Percentiles rank a stretch among this genome's conserved stretches.
Conservation (phyloP, 805 yeast species). For the Starmerella davenportii region DNA sequence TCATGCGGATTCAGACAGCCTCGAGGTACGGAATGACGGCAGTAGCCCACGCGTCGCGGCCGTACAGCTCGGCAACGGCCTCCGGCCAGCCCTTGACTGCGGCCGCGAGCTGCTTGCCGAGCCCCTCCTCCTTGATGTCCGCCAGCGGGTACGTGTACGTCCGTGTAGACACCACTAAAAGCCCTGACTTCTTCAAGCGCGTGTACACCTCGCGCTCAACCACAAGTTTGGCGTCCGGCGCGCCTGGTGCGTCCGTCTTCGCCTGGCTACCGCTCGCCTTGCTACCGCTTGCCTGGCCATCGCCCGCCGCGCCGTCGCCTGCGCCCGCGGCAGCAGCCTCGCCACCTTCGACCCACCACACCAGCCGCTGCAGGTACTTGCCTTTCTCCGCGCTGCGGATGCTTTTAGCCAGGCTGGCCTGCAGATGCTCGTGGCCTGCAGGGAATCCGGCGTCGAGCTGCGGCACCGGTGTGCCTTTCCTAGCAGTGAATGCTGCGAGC, state of each 20-base stretch:
- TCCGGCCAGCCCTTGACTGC: conserved; percentile 37
- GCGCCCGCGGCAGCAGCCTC: no score
- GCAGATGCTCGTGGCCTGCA: background rate
- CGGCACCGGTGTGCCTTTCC: conserved; percentile 27
- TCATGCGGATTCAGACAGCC: no score
- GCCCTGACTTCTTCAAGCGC: conserved; percentile 32
- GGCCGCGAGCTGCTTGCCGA: conserved; percentile 34
- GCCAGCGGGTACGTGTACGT: conserved; percentile 39
- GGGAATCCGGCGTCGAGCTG: background rate
- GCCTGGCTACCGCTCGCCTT: conserved; percentile 8
- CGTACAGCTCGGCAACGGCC: no score
- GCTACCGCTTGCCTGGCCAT: conserved; percentile 31
- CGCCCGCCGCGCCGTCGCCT: no score
- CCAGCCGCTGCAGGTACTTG: conserved; percentile 42
- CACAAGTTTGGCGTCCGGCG: background rate
- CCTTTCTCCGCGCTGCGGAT: conserved; percentile 11
- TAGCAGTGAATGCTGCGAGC: background rate
- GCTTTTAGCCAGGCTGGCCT: background rate
- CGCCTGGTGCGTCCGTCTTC: conserved; percentile 8
- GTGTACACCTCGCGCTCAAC: conserved; percentile 42
- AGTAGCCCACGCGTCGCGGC: no score
- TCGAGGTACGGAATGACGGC: no score
- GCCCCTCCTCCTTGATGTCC: conserved; percentile 30
- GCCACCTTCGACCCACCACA: conserved; percentile 40
- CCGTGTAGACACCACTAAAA: conserved; percentile 34